phyloP scores from a whole-genome alignment of 2,329 filamentous ascomycete species.

The Tolypocladium tropicale region DNA sequence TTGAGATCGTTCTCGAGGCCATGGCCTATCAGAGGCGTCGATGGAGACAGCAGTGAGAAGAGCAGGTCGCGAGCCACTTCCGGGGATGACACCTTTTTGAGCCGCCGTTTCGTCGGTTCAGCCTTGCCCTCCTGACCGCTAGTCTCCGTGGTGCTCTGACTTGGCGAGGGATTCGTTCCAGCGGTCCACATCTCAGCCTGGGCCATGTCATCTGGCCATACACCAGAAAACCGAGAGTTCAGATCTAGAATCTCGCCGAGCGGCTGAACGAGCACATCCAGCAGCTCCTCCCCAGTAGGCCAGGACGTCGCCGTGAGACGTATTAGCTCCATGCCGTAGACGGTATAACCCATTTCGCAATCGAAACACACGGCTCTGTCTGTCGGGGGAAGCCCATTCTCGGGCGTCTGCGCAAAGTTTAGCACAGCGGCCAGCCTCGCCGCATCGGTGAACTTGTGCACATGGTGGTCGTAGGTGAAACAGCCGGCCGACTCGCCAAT shows the following conservation, averaged over 20 bases:
- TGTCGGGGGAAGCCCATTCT: slow-evolving; percentile 40
- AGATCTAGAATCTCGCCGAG: slow-evolving; percentile 78
- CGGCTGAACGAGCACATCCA: slow-evolving; percentile 80
- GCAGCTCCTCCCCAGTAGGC: slow-evolving; percentile 62
- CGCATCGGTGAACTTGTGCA: slow-evolving; percentile 73
- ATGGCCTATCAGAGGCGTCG: slow-evolving; percentile 82
- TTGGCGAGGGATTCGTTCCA: slow-evolving; percentile 11
- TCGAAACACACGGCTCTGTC: slow-evolving; percentile 73
- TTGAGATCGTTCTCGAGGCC: slow-evolving; percentile 95
- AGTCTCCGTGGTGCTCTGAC: slow-evolving; percentile 13
- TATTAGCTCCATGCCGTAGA: slow-evolving; percentile 77
- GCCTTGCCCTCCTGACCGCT: slow-evolving; percentile 18
- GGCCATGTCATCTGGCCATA: slow-evolving; percentile 66
- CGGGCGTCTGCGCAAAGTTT: slow-evolving; percentile 71
- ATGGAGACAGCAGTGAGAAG: slow-evolving; percentile 62
- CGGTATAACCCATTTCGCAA: slow-evolving; percentile 97
- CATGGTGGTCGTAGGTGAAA: slow-evolving; percentile 59
- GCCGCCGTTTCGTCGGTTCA: slow-evolving; percentile 23
- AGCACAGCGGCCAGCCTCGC: slow-evolving; percentile 68
- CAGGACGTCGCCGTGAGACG: slow-evolving; percentile 82
- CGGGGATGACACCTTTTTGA: slow-evolving; percentile 70
- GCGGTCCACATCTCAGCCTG: slow-evolving; percentile 49
- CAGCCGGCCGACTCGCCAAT: slow-evolving; percentile 69
- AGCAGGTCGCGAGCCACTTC: slow-evolving; percentile 65
- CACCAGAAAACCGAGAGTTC: slow-evolving; percentile 86